These are phyloP conservation scores for Aspergillus funiculosus DNA, from an alignment of 495 filamentous ascomycete genomes.

Conservation along the genomic window DNA sequence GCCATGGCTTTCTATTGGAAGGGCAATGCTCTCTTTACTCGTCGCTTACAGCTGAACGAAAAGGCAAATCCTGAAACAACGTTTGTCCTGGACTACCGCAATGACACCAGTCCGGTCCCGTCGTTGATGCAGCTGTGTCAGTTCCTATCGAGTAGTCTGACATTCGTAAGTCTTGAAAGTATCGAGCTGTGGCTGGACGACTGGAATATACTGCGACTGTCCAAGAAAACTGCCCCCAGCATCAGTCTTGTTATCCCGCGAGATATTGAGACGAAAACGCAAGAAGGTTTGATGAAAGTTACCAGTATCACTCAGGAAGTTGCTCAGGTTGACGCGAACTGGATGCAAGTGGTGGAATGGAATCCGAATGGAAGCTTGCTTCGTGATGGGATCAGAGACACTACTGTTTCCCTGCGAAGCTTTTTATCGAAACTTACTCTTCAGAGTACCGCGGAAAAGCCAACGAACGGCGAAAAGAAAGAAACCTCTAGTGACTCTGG, in stretches of 20 bases:
- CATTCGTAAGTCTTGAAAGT: conserved; percentile 81
- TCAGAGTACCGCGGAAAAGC: conserved; percentile 35
- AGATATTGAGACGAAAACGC: conserved; percentile 74
- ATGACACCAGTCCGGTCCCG: conserved; percentile 75
- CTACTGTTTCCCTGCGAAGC: conserved; percentile 57
- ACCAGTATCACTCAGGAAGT: conserved; percentile 65
- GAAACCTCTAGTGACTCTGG: conserved; percentile 37
- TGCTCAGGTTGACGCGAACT: conserved; percentile 84
- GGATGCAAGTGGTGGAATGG: conserved; percentile 87
- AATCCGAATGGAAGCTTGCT: conserved; percentile 50
- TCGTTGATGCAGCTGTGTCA: conserved; percentile 78
- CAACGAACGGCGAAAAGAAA: conserved; percentile 20
- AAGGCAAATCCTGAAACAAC: conserved; percentile 66
- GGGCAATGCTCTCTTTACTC: conserved; percentile 86
- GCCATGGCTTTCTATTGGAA: conserved; percentile 99
- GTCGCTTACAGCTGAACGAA: conserved; percentile 62
- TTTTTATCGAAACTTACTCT: conserved; percentile 74
- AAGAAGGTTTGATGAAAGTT: conserved; percentile 80
- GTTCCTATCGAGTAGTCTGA: conserved; percentile 91
- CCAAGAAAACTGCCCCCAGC: conserved; percentile 78
- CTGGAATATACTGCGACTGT: conserved; percentile 66
- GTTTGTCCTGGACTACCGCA: conserved; percentile 90
- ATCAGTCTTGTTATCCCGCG: conserved; percentile 65
- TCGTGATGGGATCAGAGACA: conserved; percentile 38
- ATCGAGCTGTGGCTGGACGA: conserved; percentile 92